Conservation (phyloP, 2,329 filamentous ascomycete species). For the Fusarium decemcellulare region DNA sequence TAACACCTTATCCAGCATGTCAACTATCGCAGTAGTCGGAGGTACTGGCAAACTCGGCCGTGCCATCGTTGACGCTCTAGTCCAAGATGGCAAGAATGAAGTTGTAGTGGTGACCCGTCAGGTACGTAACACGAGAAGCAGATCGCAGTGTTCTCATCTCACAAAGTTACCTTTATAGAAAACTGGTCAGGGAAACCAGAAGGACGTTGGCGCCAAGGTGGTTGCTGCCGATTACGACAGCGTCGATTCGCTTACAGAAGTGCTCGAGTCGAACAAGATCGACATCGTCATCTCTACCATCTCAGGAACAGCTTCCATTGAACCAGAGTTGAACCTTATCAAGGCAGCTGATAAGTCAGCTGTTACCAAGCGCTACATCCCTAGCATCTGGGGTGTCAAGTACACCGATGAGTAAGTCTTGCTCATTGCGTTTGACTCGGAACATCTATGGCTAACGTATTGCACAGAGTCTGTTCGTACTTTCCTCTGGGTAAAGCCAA, state of each 20-base stretch:
- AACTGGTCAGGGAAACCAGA: not conserved
- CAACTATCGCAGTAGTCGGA: not conserved
- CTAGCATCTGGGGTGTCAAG: slow-evolving; percentile 58
- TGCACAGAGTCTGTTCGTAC: not conserved
- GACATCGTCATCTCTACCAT: slow-evolving; percentile 62
- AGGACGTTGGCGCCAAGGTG: slow-evolving; percentile 39
- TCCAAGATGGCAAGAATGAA: slow-evolving; percentile 53
- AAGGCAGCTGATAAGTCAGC: slow-evolving; percentile 57
- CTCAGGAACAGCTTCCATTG: slow-evolving; percentile 37
- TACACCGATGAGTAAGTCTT: slow-evolving; percentile 5
- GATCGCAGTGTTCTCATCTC: not conserved
- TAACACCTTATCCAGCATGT: not conserved
- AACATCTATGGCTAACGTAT: not conserved
- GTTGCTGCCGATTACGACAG: slow-evolving; percentile 48
- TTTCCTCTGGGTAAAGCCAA: not conserved
- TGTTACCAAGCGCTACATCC: slow-evolving; percentile 57
- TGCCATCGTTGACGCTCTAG: not conserved
- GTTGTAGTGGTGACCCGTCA: slow-evolving; percentile 59
- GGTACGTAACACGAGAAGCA: slow-evolving; percentile 31
- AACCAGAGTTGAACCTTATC: slow-evolving; percentile 55
- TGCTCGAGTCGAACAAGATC: slow-evolving; percentile 54
- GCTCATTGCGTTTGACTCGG: not conserved
- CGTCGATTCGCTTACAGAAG: slow-evolving; percentile 39
- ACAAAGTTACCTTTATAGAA: not conserved
- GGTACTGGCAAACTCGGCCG: not conserved